Percentiles rank a stretch among this genome's conserved stretches.
phyloP scores from a whole-genome alignment of 371 early-diverging fungal species.

The Nematocida minor region DNA sequence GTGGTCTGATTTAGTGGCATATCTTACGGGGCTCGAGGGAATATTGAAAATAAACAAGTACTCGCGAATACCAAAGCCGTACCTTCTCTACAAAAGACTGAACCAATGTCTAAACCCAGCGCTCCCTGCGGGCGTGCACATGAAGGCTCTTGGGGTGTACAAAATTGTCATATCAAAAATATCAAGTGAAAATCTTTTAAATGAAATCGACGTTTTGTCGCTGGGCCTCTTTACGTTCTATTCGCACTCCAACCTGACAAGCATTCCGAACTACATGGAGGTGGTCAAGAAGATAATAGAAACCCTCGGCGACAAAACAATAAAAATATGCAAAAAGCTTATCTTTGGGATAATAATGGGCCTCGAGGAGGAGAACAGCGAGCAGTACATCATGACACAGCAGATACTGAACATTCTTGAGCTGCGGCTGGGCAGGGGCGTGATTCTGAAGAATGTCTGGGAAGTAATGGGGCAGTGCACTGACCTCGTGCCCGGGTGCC shows the following conservation, averaged over 20 bases:
- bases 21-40: slow-evolving; percentile 53
- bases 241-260: slow-evolving; percentile 49
- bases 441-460: slow-evolving; percentile 29
- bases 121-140: slow-evolving; percentile 94
- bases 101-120: slow-evolving; percentile 93
- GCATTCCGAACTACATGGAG: slow-evolving; percentile 51
- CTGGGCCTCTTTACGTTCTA: slow-evolving; percentile 59
- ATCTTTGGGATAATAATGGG: slow-evolving; percentile 54
- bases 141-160: slow-evolving; percentile 84
- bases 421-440: not conserved
- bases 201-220: slow-evolving; percentile 51
- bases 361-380: slow-evolving; percentile 58
- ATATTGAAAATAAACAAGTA: slow-evolving; percentile 53
- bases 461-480: slow-evolving; percentile 47
- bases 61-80: slow-evolving; percentile 66
- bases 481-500: slow-evolving; percentile 45
- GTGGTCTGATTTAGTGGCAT: slow-evolving; percentile 64
- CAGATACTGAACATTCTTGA: slow-evolving; percentile 41
- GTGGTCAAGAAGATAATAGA: slow-evolving; percentile 51
- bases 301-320: slow-evolving; percentile 10
- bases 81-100: slow-evolving; percentile 79
- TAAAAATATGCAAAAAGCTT: slow-evolving; percentile 43
- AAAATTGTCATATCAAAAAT: slow-evolving; percentile 70
- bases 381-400: slow-evolving; percentile 33
- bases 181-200: slow-evolving; percentile 21